These are phyloP conservation scores for Meira nashicola DNA, from an alignment of 1,284 basidiomycete genomes.

Conservation along the genomic window DNA sequence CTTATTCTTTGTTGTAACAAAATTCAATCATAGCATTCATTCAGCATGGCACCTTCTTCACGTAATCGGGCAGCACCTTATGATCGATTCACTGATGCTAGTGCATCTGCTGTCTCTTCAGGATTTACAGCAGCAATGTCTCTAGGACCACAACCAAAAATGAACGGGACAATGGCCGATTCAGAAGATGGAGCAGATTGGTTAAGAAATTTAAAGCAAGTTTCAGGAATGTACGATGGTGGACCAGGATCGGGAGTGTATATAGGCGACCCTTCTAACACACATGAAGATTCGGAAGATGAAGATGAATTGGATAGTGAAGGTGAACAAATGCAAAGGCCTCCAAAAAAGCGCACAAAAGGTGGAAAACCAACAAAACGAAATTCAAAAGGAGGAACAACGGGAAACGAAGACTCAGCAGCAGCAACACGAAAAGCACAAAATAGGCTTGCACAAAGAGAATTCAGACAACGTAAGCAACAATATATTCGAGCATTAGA, in stretches of 20 bases:
- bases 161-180: background rate
- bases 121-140: slow-evolving; percentile 38
- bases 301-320: slow-evolving; percentile 32
- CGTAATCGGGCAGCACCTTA: slow-evolving; percentile 20
- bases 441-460: slow-evolving; percentile 44
- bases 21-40: too few relatives aligned
- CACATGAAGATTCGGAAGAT: slow-evolving; percentile 25
- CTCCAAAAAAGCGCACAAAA: background rate
- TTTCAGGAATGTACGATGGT: slow-evolving; percentile 4
- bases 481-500: slow-evolving; percentile 47
- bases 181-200: slow-evolving; percentile 6
- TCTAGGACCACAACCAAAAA: slow-evolving; percentile 33
- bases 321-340: slow-evolving; percentile 11
- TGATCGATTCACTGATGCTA: slow-evolving; percentile 39
- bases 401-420: slow-evolving; percentile 15
- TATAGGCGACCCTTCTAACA: background rate
- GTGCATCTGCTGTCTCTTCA: slow-evolving; percentile 30
- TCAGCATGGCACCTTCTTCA: background rate
- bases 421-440: slow-evolving; percentile 37
- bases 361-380: slow-evolving; percentile 15
- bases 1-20: too few relatives aligned
- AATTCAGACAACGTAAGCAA: slow-evolving; percentile 47
- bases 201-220: slow-evolving; percentile 10
- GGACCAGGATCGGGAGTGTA: background rate
- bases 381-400: slow-evolving; percentile 5